These are phyloP conservation scores for Lathyrus aphaca DNA, from an alignment of 306 rosid species.

Conservation along the genomic window DNA sequence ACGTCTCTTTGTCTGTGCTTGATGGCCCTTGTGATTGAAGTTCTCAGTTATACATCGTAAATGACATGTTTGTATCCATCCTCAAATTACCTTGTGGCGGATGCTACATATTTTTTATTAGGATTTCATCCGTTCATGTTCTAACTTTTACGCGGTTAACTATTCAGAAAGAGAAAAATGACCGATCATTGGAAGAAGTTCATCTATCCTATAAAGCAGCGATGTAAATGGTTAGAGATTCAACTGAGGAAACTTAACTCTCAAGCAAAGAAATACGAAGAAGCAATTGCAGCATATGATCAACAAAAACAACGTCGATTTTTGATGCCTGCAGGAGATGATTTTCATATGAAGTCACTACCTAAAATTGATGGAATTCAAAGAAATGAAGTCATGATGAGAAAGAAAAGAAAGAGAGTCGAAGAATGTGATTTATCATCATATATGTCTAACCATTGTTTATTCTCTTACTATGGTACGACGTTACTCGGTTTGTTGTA, in stretches of 20 bases:
- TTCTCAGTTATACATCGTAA: background rate
- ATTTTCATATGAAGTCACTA: conserved; percentile 52
- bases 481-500: conserved; percentile 26
- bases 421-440: conserved; percentile 58
- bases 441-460: conserved; percentile 60
- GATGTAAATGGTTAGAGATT: conserved; percentile 86
- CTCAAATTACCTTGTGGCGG: background rate
- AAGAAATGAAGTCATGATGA: conserved; percentile 59
- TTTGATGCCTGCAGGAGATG: conserved; percentile 46
- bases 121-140: conserved; percentile 19
- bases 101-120: conserved; percentile 17
- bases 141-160: conserved; percentile 35
- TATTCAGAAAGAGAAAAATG: conserved; percentile 68
- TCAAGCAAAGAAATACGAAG: conserved; percentile 56
- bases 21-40: conserved; percentile 10
- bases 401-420: conserved; percentile 77
- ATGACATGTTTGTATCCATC: conserved; percentile 4
- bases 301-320: conserved; percentile 50
- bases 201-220: conserved; percentile 73
- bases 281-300: conserved; percentile 55
- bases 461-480: conserved; percentile 87
- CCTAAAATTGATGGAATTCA: conserved; percentile 53
- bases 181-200: conserved; percentile 80
- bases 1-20: background rate
- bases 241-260: conserved; percentile 61